A percentile compares a stretch with the other conserved stretches of the same genome.
Evolutionary conservation across 208 protist species (phyloP).

Genomic region (Trypanosoma avium): DNA sequence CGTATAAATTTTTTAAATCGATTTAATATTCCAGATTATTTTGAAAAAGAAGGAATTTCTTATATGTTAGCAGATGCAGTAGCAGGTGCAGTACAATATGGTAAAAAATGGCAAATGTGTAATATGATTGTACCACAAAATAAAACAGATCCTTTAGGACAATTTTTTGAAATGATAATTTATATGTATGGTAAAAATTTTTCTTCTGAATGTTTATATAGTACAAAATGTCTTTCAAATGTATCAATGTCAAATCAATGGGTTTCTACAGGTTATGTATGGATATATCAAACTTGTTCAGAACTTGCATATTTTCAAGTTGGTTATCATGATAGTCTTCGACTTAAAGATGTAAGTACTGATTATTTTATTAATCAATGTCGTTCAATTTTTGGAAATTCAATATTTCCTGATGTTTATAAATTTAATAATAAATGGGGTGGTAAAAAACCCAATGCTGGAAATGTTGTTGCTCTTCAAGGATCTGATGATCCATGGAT

Average conservation of each 20-base stretch:
- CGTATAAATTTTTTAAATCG: conserved; percentile 13
- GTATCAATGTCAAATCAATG: conserved; percentile 30
- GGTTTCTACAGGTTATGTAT: conserved; percentile 26
- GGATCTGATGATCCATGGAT: conserved; percentile 44
- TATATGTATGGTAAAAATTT: conserved; percentile 31
- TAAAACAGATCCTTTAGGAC: conserved; percentile 11
- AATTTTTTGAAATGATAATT: conserved; percentile 23
- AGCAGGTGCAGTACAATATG: conserved; percentile 45
- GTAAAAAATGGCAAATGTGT: conserved; percentile 33
- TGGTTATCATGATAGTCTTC: conserved; percentile 37
- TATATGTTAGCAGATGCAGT: conserved; percentile 44
- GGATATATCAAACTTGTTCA: conserved; percentile 44
- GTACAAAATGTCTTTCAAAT: conserved; percentile 37
- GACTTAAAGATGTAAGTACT: conserved; percentile 19
- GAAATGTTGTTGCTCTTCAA: conserved; percentile 35
- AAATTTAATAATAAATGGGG: conserved; percentile 36
- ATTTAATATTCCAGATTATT: conserved; percentile 33
- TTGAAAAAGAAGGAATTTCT: conserved; percentile 28
- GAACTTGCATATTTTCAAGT: conserved; percentile 44
- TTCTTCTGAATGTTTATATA: conserved; percentile 37
- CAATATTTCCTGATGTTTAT: conserved; percentile 37
- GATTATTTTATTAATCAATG: conserved; percentile 44
- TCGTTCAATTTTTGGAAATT: conserved; percentile 31
- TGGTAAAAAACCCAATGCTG: conserved; percentile 31
- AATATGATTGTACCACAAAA: conserved; percentile 20